Evolutionary conservation across 768 basidiomycete species (phyloP).

Genomic region (Amanita brunnescens): DNA sequence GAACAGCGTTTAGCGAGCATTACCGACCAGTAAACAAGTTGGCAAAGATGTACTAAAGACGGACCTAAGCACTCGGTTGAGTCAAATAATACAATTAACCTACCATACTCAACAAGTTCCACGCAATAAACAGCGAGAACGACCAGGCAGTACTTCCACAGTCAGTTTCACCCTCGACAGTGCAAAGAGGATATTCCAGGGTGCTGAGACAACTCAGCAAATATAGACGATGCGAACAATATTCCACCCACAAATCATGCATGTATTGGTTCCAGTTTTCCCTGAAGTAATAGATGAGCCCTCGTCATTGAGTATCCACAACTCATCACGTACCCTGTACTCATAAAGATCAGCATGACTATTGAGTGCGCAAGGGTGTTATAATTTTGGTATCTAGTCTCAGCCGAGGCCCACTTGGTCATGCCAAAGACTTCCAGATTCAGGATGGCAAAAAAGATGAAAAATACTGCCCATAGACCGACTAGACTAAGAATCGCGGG

Average conservation of each 20-base stretch:
- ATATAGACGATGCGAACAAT: not conserved
- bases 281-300: slow-evolving; percentile 29
- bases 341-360: slow-evolving; percentile 89
- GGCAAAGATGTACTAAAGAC: slow-evolving; percentile 79
- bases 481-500: slow-evolving; percentile 81
- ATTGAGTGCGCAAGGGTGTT: slow-evolving; percentile 69
- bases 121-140: slow-evolving; percentile 81
- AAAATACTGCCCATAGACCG: slow-evolving; percentile 81
- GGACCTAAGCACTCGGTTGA: slow-evolving; percentile 2
- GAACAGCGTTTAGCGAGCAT: not conserved
- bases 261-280: slow-evolving; percentile 97
- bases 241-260: slow-evolving; percentile 78
- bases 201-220: slow-evolving; percentile 39
- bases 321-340: slow-evolving; percentile 61
- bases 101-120: slow-evolving; percentile 95
- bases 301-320: not conserved
- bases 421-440: slow-evolving; percentile 87
- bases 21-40: slow-evolving; percentile 86
- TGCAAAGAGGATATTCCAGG: slow-evolving; percentile 73
- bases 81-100: slow-evolving; percentile 12
- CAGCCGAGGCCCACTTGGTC: slow-evolving; percentile 75
- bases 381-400: slow-evolving; percentile 68
- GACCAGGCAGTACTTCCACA: slow-evolving; percentile 85
- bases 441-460: slow-evolving; percentile 85
- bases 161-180: slow-evolving; percentile 64